Percentiles rank a stretch among this genome's conserved stretches.
Conservation (phyloP, 2,329 filamentous ascomycete genomes). For the Cryphonectria radicalis region DNA sequence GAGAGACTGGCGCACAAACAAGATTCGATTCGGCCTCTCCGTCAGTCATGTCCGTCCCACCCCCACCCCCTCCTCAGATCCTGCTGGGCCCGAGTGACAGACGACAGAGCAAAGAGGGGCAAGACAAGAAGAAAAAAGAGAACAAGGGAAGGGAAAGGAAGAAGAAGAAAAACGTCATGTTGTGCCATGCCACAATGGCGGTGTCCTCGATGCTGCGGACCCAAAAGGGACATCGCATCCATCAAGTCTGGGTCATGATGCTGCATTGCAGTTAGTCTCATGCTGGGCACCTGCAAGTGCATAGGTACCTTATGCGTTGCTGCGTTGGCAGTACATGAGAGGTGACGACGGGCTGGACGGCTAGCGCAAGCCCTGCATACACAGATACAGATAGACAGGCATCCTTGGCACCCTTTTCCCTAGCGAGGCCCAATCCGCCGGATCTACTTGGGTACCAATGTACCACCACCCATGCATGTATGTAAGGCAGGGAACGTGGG, state of each 20-base stretch:
- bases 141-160: background rate
- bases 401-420: background rate
- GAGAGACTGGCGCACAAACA: constrained; percentile 12
- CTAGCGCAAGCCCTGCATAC: constrained; percentile 15
- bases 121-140: background rate
- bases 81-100: background rate
- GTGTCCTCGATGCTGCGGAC: constrained; percentile 8
- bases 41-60: constrained; percentile 6
- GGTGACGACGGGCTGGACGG: constrained; percentile 34
- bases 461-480: background rate
- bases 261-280: constrained; percentile 20
- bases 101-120: background rate
- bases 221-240: background rate
- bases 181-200: constrained; percentile 5
- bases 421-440: constrained; percentile 13
- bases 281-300: constrained; percentile 24
- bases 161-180: constrained; percentile 5
- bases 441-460: constrained; percentile 3
- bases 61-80: background rate
- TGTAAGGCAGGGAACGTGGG: constrained; percentile 7
- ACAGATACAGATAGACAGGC: constrained; percentile 1
- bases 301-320: constrained; percentile 32
- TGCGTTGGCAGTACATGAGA: constrained; percentile 38
- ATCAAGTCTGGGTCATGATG: constrained; percentile 15
- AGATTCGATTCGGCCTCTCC: constrained; percentile 21